Evolutionary conservation across 1,139 yeast genomes (phyloP), one percentile per base, ranked within the genome.

Genomic region (Candida dubliniensis): DNA sequence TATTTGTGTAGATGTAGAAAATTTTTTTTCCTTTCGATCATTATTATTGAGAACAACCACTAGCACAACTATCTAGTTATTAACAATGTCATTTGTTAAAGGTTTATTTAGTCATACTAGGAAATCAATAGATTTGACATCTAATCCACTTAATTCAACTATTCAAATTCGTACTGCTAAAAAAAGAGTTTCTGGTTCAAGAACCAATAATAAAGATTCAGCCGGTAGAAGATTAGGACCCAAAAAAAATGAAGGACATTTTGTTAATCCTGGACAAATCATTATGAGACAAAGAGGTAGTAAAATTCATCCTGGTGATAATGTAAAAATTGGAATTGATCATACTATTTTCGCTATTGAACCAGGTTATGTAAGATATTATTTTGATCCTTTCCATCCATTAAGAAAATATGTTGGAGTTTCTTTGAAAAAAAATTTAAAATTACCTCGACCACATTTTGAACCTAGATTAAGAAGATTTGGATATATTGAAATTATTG

Each of bases 311-410:
- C 98, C 99, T 0, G 99, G 99, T 36, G 96, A 87, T 54, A 91
- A 93, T 56, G 84, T 82, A 29, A 88, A 87, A 14, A 87, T 93
- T 51, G 99, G 99, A 52, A 84, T 81, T 55, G 99, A 93, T 63
- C 98, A 91, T 63, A 93, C 99, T 2, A 79, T 93, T 32, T 90
- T 76, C 67, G 97, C 99, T 2, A 61, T 76, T 37, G 98, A 93
- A 60, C 96, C 97, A 2, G 99, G 99, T 23, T 90, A 74, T 63
- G 97, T 93, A 40, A 79, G 95, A 53, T 93, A 81, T 67, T 93
- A 93, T 64, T 72, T 82, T 52, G 97, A 93, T 69, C 99, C 99
- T n/a, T 91, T 91, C 75, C 99, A 93, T 60, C 97, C 98, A 36
- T 80, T 82, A 60, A 81, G 98, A 64, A 86, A 85, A 62, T 87